Evolutionary conservation across 371 early-diverging fungal species (phyloP).

Genomic region (Batkoa obscura): DNA sequence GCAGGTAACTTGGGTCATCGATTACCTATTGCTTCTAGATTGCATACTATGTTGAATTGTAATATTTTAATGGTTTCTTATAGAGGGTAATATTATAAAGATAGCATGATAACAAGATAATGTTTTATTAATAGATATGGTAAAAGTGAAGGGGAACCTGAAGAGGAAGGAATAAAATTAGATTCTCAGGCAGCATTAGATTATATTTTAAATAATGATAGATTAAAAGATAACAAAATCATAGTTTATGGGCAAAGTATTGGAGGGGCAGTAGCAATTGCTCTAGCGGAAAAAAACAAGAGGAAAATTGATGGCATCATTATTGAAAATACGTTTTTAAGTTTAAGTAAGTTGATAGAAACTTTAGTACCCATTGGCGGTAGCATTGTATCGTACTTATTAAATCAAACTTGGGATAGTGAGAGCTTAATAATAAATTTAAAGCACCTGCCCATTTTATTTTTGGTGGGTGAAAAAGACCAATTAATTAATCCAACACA

Average conservation of each 20-base stretch:
- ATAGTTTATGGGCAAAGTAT: conserved; percentile 87
- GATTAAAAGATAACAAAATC: conserved; percentile 48
- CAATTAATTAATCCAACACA: conserved; percentile 79
- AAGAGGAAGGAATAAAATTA: conserved; percentile 64
- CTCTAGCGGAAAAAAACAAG: conserved; percentile 50
- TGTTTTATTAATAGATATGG: conserved; percentile 76
- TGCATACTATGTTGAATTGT: conserved; percentile 35
- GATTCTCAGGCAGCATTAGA: conserved; percentile 78
- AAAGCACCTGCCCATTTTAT: conserved; percentile 52
- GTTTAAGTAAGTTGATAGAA: conserved; percentile 73
- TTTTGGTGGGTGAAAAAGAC: conserved; percentile 64
- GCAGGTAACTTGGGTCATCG: conserved; percentile 92
- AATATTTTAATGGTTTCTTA: conserved; percentile 93
- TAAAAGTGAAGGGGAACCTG: conserved; percentile 60
- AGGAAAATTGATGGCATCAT: conserved; percentile 51
- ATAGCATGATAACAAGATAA: not conserved
- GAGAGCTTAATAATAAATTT: conserved; percentile 47
- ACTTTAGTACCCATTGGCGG: conserved; percentile 39
- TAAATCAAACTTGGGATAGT: conserved; percentile 79
- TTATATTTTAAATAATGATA: conserved; percentile 48
- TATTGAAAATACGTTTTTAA: conserved; percentile 88
- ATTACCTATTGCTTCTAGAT: conserved; percentile 60
- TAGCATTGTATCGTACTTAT: conserved; percentile 27
- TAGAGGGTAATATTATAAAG: conserved; percentile 45
- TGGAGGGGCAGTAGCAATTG: conserved; percentile 92